phyloP scores from a whole-genome alignment of 192 early-diverging fungal species.

The Backusella westeae region DNA sequence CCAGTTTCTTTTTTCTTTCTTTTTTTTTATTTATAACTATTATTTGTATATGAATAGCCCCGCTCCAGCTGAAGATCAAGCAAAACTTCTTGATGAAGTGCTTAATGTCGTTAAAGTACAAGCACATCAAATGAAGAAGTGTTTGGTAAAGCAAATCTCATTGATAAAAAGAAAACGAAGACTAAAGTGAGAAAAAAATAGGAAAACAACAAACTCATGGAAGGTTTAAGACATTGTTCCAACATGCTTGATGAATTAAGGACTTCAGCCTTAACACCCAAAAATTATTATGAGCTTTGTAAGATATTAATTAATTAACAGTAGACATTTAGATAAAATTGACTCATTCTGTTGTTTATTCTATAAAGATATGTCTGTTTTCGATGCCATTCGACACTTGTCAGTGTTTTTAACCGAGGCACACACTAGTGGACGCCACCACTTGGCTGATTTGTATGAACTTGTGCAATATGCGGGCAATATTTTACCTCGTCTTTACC shows the following conservation, averaged over 20 bases:
- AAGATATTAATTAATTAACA: constrained; percentile 32
- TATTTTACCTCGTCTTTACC: constrained; percentile 97
- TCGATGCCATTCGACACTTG: constrained; percentile 95
- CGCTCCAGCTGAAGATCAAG: constrained; percentile 77
- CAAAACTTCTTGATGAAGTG: constrained; percentile 92
- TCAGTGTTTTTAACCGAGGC: constrained; percentile 89
- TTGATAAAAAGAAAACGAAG: background rate
- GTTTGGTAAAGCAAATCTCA: constrained; percentile 60
- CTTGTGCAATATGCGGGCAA: constrained; percentile 98
- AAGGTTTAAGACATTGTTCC: constrained; percentile 97
- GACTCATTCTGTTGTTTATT: background rate
- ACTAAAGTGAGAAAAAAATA: constrained; percentile 21
- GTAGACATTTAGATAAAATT: background rate
- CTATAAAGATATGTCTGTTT: constrained; percentile 88
- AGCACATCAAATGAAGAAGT: constrained; percentile 93
- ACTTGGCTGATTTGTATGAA: constrained; percentile 94
- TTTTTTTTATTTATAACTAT: background rate
- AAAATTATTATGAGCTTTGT: constrained; percentile 99
- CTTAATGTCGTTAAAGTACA: constrained; percentile 92
- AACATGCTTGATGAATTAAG: constrained; percentile 97
- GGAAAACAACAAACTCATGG: constrained; percentile 91
- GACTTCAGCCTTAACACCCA: constrained; percentile 92
- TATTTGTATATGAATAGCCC: constrained; percentile 23
- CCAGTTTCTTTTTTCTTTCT: background rate
- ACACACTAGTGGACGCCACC: constrained; percentile 77